phyloP scores from a whole-genome alignment of 2,329 filamentous ascomycete species.

The Fusarium sp. region DNA sequence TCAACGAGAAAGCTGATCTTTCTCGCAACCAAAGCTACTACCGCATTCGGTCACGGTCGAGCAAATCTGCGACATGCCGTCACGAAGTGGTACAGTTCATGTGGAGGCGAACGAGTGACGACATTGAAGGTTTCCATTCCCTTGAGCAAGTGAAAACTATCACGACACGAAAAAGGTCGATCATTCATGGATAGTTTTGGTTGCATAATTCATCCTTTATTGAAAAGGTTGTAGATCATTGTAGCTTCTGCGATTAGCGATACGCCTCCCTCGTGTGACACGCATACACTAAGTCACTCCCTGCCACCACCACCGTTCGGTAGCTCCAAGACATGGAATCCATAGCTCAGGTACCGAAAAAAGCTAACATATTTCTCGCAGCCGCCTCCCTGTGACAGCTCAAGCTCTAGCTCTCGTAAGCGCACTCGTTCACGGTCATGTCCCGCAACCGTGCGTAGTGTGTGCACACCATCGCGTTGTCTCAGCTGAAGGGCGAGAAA shows the following conservation, averaged over 20 bases:
- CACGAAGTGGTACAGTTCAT: slow-evolving; percentile 16
- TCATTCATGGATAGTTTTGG: not conserved
- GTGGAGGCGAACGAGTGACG: not conserved
- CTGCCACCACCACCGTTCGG: not conserved
- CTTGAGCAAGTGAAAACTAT: not conserved
- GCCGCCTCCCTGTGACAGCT: not conserved
- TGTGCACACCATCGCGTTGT: not conserved
- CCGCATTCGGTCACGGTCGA: slow-evolving; percentile 28
- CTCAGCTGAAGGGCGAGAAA: not conserved
- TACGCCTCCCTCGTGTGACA: slow-evolving; percentile 10
- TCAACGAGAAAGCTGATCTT: slow-evolving; percentile 4
- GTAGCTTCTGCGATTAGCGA: not conserved
- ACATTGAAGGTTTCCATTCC: not conserved
- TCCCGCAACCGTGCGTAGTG: not conserved
- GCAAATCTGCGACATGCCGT: slow-evolving; percentile 23
- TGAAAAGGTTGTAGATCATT: not conserved
- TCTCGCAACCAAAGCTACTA: not conserved
- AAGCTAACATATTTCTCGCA: not conserved
- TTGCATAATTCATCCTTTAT: not conserved
- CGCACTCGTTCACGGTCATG: not conserved
- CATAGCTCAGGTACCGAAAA: not conserved
- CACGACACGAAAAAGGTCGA: not conserved
- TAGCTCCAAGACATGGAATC: not conserved
- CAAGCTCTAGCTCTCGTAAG: not conserved
- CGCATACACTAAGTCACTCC: not conserved